Conservation (phyloP, 495 filamentous ascomycete species). For the Penicillium bialowiezense region DNA sequence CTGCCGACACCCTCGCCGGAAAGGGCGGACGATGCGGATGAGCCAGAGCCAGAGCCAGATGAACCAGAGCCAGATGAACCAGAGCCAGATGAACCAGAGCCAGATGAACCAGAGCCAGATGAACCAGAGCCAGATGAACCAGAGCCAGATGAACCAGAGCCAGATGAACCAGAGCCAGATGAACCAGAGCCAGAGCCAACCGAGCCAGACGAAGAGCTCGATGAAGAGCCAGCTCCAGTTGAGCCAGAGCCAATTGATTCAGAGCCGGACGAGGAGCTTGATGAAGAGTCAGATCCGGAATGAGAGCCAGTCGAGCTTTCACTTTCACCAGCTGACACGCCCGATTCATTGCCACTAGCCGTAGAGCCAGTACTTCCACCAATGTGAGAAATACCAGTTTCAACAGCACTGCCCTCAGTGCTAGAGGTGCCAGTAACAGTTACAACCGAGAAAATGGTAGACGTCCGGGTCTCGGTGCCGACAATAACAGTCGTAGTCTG, state of each 20-base stretch:
- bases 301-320: not conserved
- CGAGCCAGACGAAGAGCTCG: too few species aligned
- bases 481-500: conserved; percentile 17
- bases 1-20: not conserved
- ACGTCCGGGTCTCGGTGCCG: conserved; percentile 12
- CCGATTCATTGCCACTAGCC: not conserved
- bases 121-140: not conserved
- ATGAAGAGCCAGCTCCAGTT: too few species aligned
- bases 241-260: too few species aligned
- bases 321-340: not conserved
- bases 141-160: too few species aligned
- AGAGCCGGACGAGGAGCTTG: not conserved
- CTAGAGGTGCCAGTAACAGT: not conserved
- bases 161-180: too few species aligned
- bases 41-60: not conserved
- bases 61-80: too few species aligned
- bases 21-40: not conserved
- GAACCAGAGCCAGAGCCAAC: too few species aligned
- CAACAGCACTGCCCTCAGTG: not conserved
- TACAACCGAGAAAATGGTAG: conserved; percentile 12
- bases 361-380: not conserved
- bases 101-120: not conserved
- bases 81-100: not conserved
- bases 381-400: conserved; percentile 1
- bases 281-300: not conserved